A percentile compares a stretch with the other conserved stretches of the same genome.
Evolutionary conservation across 192 early-diverging fungal species (phyloP).

Genomic region (Ambispora gerdemannii): DNA sequence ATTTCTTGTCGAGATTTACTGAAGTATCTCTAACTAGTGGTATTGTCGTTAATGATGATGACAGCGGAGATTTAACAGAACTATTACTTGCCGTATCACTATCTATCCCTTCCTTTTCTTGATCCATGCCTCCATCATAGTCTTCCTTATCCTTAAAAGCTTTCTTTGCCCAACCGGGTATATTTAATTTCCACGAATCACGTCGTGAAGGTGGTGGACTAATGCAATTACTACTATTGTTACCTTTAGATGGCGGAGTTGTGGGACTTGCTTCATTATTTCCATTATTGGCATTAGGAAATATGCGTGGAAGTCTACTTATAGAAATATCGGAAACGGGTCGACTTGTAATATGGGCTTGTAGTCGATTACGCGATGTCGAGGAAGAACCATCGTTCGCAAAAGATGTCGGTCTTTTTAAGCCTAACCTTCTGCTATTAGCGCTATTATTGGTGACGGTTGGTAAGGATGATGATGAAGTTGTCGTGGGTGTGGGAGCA

Average conservation of each 20-base stretch:
- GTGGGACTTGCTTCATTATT: too few species aligned
- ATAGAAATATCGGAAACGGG: neutral
- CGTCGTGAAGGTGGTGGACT: neutral
- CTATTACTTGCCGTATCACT: neutral
- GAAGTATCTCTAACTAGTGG: neutral
- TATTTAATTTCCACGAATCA: conserved; percentile 24
- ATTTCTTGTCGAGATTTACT: conserved; percentile 15
- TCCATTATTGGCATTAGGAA: too few species aligned
- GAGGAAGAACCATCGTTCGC: neutral
- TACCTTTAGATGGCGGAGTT: neutral
- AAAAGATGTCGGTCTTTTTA: conserved; percentile 16
- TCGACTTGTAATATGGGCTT: neutral
- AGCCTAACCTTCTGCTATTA: too few species aligned
- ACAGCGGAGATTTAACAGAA: too few species aligned
- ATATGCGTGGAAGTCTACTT: neutral
- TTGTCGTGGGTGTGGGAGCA: too few species aligned
- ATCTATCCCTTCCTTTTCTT: neutral
- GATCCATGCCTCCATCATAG: neutral
- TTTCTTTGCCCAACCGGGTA: conserved; percentile 29
- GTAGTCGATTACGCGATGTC: neutral
- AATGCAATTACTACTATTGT: too few species aligned
- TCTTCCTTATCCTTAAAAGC: conserved; percentile 29
- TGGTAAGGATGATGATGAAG: too few species aligned
- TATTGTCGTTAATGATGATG: too few species aligned
- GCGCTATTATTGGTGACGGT: too few species aligned